Base-by-base conservation (phyloP, 2,329 filamentous ascomycete species). In the Penicillium glabrum region DNA sequence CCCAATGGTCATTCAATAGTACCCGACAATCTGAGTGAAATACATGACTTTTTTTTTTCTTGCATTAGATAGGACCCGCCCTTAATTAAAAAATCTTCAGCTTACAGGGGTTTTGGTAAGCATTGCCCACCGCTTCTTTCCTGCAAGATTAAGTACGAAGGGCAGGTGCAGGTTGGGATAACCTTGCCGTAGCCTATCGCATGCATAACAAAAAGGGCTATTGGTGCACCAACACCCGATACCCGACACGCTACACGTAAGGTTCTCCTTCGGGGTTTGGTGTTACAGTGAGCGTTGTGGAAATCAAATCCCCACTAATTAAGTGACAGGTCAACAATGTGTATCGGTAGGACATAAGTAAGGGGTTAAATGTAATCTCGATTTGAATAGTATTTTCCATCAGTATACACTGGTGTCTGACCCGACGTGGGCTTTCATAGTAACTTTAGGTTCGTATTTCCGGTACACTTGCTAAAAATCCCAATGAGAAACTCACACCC, bases 101-200 rank as follows among this genome's bases (percentile, higher is more conserved):
- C 21, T 19, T 9, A 43, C 19, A 24, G 23, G 13, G 24, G n/a
- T 11, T 29, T 31, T 2, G 29, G 29, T 31, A 13, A 26, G 39
- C 11, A 51, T 41, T 21, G 43, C 35, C 61, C 60, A 63, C 61
- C 61, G 57, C 62, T 55, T 56, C 5, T 63, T 60, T 48, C 29
- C 39, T 31, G 53, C 23, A 50, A 27, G 29, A 26, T 19, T 6
- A 45, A 53, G 56, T 53, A 23, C 16, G 19, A 21, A 31, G 26
- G 46, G 41, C 44, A 47, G 19, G 21, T 43, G 55, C 57, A 57
- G 50, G 46, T 57, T 53, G 29, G 54, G 44, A 61, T 62, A 59
- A 58, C 53, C 59, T 61, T 61, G 55, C 41, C 52, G 52, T 54
- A 43, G 50, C 31, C 47, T 46, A 41, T 61, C 26, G 52, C 31